Conservation (phyloP, 495 filamentous ascomycete genomes). For the Talaromyces trachyspermus region DNA sequence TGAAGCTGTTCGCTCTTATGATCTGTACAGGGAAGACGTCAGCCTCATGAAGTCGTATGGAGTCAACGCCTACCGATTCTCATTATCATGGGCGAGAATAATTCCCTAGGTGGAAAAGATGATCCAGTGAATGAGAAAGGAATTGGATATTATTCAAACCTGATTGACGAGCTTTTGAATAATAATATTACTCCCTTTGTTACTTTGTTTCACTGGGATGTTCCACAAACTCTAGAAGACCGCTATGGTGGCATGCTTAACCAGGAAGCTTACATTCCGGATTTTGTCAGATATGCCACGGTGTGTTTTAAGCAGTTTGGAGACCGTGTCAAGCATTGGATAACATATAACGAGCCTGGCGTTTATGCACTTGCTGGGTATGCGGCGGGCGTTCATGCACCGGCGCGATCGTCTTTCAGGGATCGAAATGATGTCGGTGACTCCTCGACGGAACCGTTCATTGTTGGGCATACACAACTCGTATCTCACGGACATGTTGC, state of each 20-base stretch:
- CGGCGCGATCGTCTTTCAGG: slow-evolving; percentile 34
- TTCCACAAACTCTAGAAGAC: slow-evolving; percentile 37
- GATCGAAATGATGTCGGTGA: slow-evolving; percentile 39
- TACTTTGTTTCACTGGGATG: slow-evolving; percentile 46
- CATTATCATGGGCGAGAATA: slow-evolving; percentile 63
- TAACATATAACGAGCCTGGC: slow-evolving; percentile 44
- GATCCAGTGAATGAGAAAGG: slow-evolving; percentile 35
- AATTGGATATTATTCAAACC: slow-evolving; percentile 35
- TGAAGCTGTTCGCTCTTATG: slow-evolving; percentile 63
- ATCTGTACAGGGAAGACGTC: slow-evolving; percentile 62
- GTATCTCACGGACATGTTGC: slow-evolving; percentile 35
- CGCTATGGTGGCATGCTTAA: slow-evolving; percentile 41
- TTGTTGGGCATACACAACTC: slow-evolving; percentile 35
- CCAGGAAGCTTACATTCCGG: slow-evolving; percentile 32
- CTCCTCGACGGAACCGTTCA: slow-evolving; percentile 40
- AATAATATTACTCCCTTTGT: slow-evolving; percentile 41
- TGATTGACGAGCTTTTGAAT: slow-evolving; percentile 36
- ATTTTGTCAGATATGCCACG: slow-evolving; percentile 40
- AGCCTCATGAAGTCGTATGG: slow-evolving; percentile 59
- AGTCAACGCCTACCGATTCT: slow-evolving; percentile 63
- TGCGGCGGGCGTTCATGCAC: slow-evolving; percentile 40
- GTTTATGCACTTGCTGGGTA: slow-evolving; percentile 41
- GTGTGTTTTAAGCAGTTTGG: slow-evolving; percentile 37
- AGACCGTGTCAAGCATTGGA: slow-evolving; percentile 43
- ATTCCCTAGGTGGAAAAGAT: slow-evolving; percentile 42